phyloP scores from a whole-genome alignment of 768 basidiomycete species.

The Suillus clintonianus region DNA sequence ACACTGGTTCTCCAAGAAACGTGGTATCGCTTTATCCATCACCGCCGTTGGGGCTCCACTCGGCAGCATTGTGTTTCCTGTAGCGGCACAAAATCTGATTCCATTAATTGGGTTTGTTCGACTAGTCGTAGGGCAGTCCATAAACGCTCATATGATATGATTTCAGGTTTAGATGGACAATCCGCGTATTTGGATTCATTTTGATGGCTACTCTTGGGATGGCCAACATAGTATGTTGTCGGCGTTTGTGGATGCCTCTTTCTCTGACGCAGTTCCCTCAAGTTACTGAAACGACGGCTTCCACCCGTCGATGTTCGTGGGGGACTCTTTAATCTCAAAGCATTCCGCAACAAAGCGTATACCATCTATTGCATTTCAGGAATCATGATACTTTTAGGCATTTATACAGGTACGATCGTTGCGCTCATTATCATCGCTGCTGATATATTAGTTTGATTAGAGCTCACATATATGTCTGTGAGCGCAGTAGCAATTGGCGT shows the following conservation, averaged over 20 bases:
- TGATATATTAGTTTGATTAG: constrained; percentile 32
- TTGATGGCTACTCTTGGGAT: constrained; percentile 51
- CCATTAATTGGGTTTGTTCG: constrained; percentile 51
- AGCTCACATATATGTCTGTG: constrained; percentile 67
- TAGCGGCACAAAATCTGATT: constrained; percentile 57
- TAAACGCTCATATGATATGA: background rate
- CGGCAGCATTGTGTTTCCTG: constrained; percentile 71
- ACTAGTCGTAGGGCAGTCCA: background rate
- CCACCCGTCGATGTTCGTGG: constrained; percentile 55
- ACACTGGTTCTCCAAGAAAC: constrained; percentile 68
- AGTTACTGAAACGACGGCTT: constrained; percentile 46
- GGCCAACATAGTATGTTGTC: constrained; percentile 50
- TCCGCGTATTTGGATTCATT: constrained; percentile 69
- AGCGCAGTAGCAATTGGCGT: constrained; percentile 56
- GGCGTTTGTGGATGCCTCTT: constrained; percentile 5
- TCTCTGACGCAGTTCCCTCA: background rate
- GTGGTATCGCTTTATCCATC: constrained; percentile 60
- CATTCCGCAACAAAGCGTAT: constrained; percentile 52
- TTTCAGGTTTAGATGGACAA: constrained; percentile 72
- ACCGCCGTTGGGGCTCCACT: constrained; percentile 65
- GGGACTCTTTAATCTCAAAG: constrained; percentile 56
- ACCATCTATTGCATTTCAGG: constrained; percentile 59
- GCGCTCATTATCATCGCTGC: background rate
- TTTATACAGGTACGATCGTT: constrained; percentile 57
- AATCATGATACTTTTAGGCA: constrained; percentile 60